phyloP scores from a whole-genome alignment of 2,329 filamentous ascomycete genomes.

The Daldinia sp. region DNA sequence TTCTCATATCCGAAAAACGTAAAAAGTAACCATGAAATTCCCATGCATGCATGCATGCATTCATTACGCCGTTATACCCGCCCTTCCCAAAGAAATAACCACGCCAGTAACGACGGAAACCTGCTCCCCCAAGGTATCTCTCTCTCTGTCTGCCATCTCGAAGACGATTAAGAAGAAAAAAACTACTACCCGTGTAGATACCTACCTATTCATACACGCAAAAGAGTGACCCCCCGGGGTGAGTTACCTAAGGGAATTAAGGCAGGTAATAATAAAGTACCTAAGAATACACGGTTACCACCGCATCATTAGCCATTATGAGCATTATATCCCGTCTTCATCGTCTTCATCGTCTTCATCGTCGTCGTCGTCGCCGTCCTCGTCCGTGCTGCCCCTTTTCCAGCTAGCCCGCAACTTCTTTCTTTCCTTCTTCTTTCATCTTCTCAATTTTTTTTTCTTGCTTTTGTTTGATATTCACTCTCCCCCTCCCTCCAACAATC shows the following conservation, averaged over 20 bases:
- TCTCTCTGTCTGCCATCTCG: not conserved
- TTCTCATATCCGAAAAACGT: not conserved
- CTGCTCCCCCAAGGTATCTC: not conserved
- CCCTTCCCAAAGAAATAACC: not conserved
- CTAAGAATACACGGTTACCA: not conserved
- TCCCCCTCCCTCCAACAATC: not conserved
- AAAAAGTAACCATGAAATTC: not conserved
- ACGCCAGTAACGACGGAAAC: not conserved
- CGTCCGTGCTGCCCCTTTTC: not conserved
- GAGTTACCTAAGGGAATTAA: no score
- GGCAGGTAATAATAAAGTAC: no score
- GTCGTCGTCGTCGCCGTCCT: no score
- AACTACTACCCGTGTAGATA: not conserved
- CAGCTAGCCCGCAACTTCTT: not conserved
- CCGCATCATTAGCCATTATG: slow-evolving; percentile 9
- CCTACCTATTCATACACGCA: not conserved
- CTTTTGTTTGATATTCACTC: not conserved
- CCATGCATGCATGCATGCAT: not conserved
- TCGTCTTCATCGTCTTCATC: not conserved
- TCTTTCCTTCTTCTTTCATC: not conserved
- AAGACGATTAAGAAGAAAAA: not conserved
- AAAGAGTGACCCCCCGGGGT: not conserved
- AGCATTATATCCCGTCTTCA: not conserved
- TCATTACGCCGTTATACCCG: not conserved
- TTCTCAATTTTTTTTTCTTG: not conserved